Percentiles rank a stretch among this genome's conserved stretches.
Evolutionary conservation across 1,284 basidiomycete genomes (phyloP).

Genomic region (Veloporphyrellus conicus): DNA sequence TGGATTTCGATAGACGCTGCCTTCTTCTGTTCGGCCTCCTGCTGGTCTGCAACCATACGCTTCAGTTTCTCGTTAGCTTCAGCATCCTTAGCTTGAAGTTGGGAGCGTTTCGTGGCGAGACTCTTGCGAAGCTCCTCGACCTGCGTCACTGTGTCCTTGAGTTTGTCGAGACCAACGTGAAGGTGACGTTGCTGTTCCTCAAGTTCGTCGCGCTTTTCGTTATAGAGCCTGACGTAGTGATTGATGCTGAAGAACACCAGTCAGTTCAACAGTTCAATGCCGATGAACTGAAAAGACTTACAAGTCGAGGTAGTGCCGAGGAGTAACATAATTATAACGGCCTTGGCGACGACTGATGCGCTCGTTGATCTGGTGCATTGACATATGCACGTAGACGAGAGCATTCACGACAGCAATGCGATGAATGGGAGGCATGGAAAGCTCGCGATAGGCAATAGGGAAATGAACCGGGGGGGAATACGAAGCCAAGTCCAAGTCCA

Average conservation of each 20-base stretch:
- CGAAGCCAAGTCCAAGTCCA: constrained; percentile 83
- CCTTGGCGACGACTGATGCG: constrained; percentile 89
- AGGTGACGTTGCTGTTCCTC: constrained; percentile 99
- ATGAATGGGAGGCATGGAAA: constrained; percentile 78
- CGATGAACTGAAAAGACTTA: constrained; percentile 46
- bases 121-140: constrained; percentile 96
- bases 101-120: constrained; percentile 89
- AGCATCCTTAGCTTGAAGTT: constrained; percentile 88
- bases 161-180: constrained; percentile 96
- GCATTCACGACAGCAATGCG: constrained; percentile 90
- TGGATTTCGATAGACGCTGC: constrained; percentile 95
- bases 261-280: constrained; percentile 9
- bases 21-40: constrained; percentile 98
- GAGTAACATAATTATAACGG: constrained; percentile 95
- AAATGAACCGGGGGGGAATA: constrained; percentile 78
- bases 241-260: constrained; percentile 66
- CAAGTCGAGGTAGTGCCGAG: constrained; percentile 98
- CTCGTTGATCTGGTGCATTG: constrained; percentile 85
- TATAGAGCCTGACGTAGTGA: constrained; percentile 94
- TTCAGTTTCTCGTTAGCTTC: constrained; percentile 97
- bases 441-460: constrained; percentile 82
- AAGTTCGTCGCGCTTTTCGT: constrained; percentile 96
- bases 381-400: constrained; percentile 89
- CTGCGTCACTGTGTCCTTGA: constrained; percentile 91
- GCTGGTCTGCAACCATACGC: constrained; percentile 98